Conservation (phyloP, 495 filamentous ascomycete species). For the Astrothelium macrocarpum region DNA sequence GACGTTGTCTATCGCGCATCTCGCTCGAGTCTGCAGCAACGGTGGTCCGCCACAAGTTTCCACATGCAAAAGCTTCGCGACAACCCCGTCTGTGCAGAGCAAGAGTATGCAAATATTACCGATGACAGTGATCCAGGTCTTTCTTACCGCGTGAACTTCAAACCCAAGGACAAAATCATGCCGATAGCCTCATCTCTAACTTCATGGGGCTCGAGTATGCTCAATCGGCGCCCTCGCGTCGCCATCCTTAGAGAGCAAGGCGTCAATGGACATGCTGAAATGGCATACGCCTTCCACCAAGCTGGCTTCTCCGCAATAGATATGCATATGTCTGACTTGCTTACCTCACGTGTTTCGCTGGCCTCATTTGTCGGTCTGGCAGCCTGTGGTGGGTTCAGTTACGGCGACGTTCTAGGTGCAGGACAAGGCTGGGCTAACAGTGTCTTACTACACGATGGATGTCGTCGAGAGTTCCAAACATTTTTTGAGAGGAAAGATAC, state of each 20-base stretch:
- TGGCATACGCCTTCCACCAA: conserved; percentile 90
- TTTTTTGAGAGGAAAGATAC: conserved; percentile 90
- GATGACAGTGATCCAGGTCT: conserved; percentile 75
- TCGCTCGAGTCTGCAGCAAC: conserved; percentile 70
- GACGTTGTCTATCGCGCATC: conserved; percentile 56
- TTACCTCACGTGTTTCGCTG: conserved; percentile 64
- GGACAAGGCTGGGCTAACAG: conserved; percentile 96
- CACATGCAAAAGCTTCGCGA: conserved; percentile 87
- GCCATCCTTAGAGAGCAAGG: conserved; percentile 94
- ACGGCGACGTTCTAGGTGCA: conserved; percentile 91
- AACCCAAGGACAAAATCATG: conserved; percentile 65
- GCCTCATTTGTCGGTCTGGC: conserved; percentile 77
- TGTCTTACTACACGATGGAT: conserved; percentile 71
- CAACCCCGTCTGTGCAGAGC: conserved; percentile 77
- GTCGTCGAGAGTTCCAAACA: conserved; percentile 61
- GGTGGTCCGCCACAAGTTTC: conserved; percentile 80
- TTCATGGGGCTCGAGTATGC: conserved; percentile 37
- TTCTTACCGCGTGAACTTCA: conserved; percentile 73
- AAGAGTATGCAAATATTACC: conserved; percentile 69
- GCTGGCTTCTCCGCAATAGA: conserved; percentile 89
- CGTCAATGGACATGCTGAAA: conserved; percentile 89
- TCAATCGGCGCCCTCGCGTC: conserved; percentile 68
- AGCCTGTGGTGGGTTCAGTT: conserved; percentile 93
- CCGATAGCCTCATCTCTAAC: conserved; percentile 60
- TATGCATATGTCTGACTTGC: conserved; percentile 94